phyloP scores from a whole-genome alignment of 495 filamentous ascomycete species.

The Neurospora tetrasperma region DNA sequence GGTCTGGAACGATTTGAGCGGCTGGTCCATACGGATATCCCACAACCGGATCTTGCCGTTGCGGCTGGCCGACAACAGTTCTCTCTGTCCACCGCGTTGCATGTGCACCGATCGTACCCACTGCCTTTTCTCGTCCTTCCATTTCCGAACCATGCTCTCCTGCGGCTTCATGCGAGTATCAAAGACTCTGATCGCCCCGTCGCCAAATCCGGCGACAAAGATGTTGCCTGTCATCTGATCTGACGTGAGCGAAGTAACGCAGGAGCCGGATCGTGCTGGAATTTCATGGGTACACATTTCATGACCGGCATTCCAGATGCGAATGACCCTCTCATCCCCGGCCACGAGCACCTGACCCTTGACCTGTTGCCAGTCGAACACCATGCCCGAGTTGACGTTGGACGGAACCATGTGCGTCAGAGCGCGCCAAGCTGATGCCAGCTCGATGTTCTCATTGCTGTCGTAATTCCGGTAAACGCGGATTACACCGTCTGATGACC shows the following conservation, averaged over 20 bases:
- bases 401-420: constrained; percentile 85
- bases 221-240: constrained; percentile 95
- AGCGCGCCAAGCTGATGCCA: constrained; percentile 88
- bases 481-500: constrained; percentile 87
- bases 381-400: constrained; percentile 85
- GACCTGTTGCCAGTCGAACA: constrained; percentile 98
- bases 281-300: constrained; percentile 94
- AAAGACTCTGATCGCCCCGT: constrained; percentile 92
- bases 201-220: constrained; percentile 92
- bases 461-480: constrained; percentile 91
- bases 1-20: constrained; percentile 60
- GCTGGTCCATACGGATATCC: constrained; percentile 81
- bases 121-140: constrained; percentile 75
- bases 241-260: constrained; percentile 88
- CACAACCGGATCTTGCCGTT: constrained; percentile 92
- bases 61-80: constrained; percentile 75
- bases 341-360: constrained; percentile 88
- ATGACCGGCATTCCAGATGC: constrained; percentile 88
- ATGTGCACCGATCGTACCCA: constrained; percentile 96
- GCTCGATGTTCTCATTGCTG: constrained; percentile 56
- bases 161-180: constrained; percentile 75
- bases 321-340: constrained; percentile 89
- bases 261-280: constrained; percentile 87
- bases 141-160: constrained; percentile 84
- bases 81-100: constrained; percentile 87